A percentile compares a stretch with the other conserved stretches of the same genome.
Conservation (phyloP, 306 rosid species). For the Prosopis cineraria region DNA sequence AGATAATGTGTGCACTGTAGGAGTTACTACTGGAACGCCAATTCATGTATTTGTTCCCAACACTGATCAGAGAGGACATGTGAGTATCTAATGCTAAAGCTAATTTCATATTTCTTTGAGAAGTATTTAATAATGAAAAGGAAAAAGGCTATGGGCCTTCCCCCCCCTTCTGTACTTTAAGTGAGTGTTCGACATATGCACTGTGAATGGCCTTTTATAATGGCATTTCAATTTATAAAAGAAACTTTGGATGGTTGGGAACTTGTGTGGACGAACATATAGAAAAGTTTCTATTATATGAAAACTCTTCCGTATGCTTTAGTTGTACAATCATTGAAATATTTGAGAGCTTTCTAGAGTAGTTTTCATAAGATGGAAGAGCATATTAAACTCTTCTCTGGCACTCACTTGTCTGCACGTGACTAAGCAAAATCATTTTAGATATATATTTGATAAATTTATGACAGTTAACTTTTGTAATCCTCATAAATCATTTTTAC, state of each 20-base stretch:
- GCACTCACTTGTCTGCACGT: neutral
- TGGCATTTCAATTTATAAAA: neutral
- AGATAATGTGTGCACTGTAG: constrained; percentile 48
- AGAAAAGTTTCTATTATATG: too few species aligned
- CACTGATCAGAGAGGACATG: constrained; percentile 93
- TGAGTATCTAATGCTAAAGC: constrained; percentile 51
- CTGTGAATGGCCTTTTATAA: neutral
- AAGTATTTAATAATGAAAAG: constrained; percentile 6
- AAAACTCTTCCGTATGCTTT: neutral
- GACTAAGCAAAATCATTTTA: neutral
- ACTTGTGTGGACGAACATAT: neutral
- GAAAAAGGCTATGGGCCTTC: neutral
- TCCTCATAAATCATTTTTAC: neutral
- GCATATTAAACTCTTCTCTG: neutral
- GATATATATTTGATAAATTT: neutral
- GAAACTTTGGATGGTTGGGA: neutral
- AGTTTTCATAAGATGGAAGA: neutral
- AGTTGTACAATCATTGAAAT: neutral
- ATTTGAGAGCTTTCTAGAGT: neutral
- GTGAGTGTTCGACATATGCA: constrained; percentile 17
- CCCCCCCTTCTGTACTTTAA: neutral
- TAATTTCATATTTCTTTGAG: constrained; percentile 9
- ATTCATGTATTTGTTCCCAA: constrained; percentile 86
- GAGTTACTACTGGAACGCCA: constrained; percentile 90
- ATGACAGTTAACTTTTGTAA: neutral